Evolutionary conservation across 306 rosid species (phyloP).

Genomic region (Acacia crassicarpa): DNA sequence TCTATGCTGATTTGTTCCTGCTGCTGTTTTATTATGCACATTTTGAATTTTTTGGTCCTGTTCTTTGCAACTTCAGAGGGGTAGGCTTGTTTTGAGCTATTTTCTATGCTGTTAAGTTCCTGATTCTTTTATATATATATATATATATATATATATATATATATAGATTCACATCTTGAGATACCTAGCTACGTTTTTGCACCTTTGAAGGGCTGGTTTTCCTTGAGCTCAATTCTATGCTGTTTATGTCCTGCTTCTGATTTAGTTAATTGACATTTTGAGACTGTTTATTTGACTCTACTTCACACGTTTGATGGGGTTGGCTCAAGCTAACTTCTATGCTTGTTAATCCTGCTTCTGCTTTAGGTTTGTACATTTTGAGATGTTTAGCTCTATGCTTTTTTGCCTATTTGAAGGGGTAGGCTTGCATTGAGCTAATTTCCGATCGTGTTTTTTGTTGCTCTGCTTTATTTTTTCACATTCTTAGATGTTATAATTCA

Average conservation of each 20-base stretch:
- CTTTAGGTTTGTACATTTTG: not conserved
- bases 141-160: no score
- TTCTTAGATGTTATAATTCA: not conserved
- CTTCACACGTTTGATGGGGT: not conserved
- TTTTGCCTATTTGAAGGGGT: conserved; percentile 92
- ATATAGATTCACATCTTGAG: not conserved
- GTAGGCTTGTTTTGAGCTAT: not conserved
- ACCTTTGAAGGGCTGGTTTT: not conserved
- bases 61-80: not conserved
- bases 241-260: not conserved
- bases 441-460: not conserved
- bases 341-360: not conserved
- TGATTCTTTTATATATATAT: not conserved
- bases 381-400: not conserved
- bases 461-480: not conserved
- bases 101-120: not conserved
- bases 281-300: not conserved
- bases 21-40: not conserved
- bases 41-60: not conserved
- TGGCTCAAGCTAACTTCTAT: not conserved
- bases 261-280: not conserved
- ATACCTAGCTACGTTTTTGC: not conserved
- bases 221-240: not conserved
- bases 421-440: conserved; percentile 34
- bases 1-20: not conserved